Evolutionary conservation across 257 asterid genomes (phyloP).

Genomic region (Lavandula angustifolia): DNA sequence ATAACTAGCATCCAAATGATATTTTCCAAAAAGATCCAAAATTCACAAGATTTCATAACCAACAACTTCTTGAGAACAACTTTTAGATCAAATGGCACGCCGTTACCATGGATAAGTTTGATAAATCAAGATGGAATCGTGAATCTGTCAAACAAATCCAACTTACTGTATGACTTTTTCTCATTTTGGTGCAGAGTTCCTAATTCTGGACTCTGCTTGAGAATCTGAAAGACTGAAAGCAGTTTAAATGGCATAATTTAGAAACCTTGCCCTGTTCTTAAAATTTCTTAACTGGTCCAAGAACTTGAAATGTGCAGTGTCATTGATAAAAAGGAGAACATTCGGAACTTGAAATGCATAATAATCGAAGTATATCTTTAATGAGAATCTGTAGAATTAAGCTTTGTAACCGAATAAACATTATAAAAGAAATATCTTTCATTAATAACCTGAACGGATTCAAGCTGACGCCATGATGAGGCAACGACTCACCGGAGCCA

Average conservation of each 20-base stretch:
- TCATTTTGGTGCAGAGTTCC: background rate
- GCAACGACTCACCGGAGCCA: too few relatives aligned
- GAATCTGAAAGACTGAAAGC: background rate
- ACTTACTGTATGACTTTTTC: background rate
- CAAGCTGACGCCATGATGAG: too few relatives aligned
- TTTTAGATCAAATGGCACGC: background rate
- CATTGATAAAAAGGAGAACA: slow-evolving; percentile 64
- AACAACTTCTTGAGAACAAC: slow-evolving; percentile 1
- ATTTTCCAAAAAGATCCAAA: slow-evolving; percentile 4
- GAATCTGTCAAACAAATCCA: background rate
- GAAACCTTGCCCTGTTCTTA: slow-evolving; percentile 89
- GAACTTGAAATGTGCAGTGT: slow-evolving; percentile 79
- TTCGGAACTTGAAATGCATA: slow-evolving; percentile 43
- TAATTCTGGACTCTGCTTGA: slow-evolving; percentile 15
- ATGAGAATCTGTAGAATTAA: slow-evolving; percentile 71
- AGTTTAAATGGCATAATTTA: slow-evolving; percentile 11
- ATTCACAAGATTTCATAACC: background rate
- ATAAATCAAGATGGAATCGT: slow-evolving; percentile 3
- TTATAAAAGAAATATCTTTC: slow-evolving; percentile 8
- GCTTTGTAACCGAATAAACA: slow-evolving; percentile 25
- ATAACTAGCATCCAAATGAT: slow-evolving; percentile 11
- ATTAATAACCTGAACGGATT: too few relatives aligned
- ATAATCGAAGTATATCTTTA: slow-evolving; percentile 91
- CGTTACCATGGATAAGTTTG: slow-evolving; percentile 7
- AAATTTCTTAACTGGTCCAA: slow-evolving; percentile 85